Conservation (phyloP, 257 asterid species). For the Anisodus tanguticus region DNA sequence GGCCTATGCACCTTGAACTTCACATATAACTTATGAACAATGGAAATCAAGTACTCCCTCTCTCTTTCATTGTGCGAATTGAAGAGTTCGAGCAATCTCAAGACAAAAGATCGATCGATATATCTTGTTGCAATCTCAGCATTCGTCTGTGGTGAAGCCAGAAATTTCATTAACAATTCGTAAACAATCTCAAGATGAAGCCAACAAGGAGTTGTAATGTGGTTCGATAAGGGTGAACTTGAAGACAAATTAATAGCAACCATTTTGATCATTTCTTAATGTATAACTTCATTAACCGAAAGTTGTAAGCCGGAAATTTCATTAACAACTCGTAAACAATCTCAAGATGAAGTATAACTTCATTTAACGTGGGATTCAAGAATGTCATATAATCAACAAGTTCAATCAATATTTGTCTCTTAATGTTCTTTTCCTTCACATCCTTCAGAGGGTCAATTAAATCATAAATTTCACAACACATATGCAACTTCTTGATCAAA, state of each 20-base stretch:
- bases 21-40: slow-evolving; percentile 55
- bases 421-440: slow-evolving; percentile 50
- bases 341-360: slow-evolving; percentile 57
- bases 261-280: slow-evolving; percentile 47
- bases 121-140: slow-evolving; percentile 57
- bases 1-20: slow-evolving; percentile 65
- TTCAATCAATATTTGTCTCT: slow-evolving; percentile 53
- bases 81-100: slow-evolving; percentile 54
- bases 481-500: slow-evolving; percentile 49
- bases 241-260: slow-evolving; percentile 54
- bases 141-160: slow-evolving; percentile 50
- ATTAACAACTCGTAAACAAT: slow-evolving; percentile 53
- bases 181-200: slow-evolving; percentile 59
- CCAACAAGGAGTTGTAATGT: slow-evolving; percentile 52
- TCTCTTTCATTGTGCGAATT: slow-evolving; percentile 59
- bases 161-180: slow-evolving; percentile 51
- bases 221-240: slow-evolving; percentile 41
- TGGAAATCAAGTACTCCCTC: slow-evolving; percentile 57
- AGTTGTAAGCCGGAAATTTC: slow-evolving; percentile 43
- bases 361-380: slow-evolving; percentile 45
- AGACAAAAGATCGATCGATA: slow-evolving; percentile 55
- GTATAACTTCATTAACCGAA: too few species aligned
- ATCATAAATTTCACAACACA: slow-evolving; percentile 54
- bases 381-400: slow-evolving; percentile 51
- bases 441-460: slow-evolving; percentile 46